phyloP scores from a whole-genome alignment of 805 yeast species.

The Candida parachauliodes region DNA sequence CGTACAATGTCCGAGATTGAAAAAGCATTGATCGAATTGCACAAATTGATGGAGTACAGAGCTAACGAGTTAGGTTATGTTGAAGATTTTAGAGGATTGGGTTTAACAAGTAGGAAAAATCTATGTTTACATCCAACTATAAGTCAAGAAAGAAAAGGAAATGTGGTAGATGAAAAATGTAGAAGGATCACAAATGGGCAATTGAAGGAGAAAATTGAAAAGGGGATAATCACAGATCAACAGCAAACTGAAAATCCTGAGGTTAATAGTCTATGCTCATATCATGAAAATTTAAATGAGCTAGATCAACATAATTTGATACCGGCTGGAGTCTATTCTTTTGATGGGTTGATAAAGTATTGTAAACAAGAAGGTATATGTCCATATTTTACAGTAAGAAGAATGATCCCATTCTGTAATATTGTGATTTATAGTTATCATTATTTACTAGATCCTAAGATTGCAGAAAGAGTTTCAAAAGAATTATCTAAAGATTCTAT shows the following conservation, averaged over 20 bases:
- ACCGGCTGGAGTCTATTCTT: constrained; percentile 93
- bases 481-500: constrained; percentile 91
- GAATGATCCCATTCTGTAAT: constrained; percentile 95
- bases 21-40: constrained; percentile 90
- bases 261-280: constrained; percentile 59
- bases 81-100: constrained; percentile 92
- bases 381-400: constrained; percentile 95
- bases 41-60: constrained; percentile 83
- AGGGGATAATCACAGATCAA: constrained; percentile 46
- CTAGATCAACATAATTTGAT: constrained; percentile 83
- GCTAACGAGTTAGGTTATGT: constrained; percentile 75
- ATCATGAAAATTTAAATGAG: constrained; percentile 85
- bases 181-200: constrained; percentile 93
- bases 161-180: constrained; percentile 93
- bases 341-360: constrained; percentile 74
- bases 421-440: constrained; percentile 95
- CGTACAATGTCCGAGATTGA: constrained; percentile 99
- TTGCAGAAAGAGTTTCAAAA: constrained; percentile 89
- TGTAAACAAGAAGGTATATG: constrained; percentile 81
- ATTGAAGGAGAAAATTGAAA: constrained; percentile 61
- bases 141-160: constrained; percentile 84
- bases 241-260: constrained; percentile 45
- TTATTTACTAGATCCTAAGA: constrained; percentile 92
- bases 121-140: constrained; percentile 88
- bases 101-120: constrained; percentile 91